These are phyloP conservation scores for Glaciozyma antarctica DNA, from an alignment of 768 basidiomycete species.

Conservation along the genomic window DNA sequence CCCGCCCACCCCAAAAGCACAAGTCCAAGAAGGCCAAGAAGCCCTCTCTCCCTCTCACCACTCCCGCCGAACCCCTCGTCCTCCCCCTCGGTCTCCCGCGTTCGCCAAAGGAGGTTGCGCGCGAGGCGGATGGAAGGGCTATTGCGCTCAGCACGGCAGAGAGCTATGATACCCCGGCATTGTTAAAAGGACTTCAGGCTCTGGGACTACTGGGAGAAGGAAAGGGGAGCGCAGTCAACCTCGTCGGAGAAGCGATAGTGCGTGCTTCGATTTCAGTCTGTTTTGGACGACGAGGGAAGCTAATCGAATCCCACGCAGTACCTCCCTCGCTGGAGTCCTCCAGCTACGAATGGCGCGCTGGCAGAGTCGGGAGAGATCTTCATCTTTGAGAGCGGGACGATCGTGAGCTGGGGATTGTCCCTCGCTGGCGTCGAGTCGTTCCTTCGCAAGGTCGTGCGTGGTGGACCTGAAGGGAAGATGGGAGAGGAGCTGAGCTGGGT, in stretches of 20 bases:
- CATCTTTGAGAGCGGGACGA: constrained; percentile 29
- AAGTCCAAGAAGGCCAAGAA: constrained; percentile 12
- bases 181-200: constrained; percentile 21
- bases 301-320: constrained; percentile 9
- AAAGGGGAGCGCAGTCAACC: constrained; percentile 14
- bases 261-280: neutral
- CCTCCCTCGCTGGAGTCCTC: constrained; percentile 22
- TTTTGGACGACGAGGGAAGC: neutral
- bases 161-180: constrained; percentile 28
- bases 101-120: neutral
- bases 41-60: neutral
- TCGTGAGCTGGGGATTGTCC: constrained; percentile 25
- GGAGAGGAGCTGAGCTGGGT: constrained; percentile 14
- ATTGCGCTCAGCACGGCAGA: constrained; percentile 32
- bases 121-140: constrained; percentile 15
- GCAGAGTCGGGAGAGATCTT: constrained; percentile 26
- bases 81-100: constrained; percentile 1
- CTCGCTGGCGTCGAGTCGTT: constrained; percentile 25
- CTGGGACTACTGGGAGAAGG: constrained; percentile 17
- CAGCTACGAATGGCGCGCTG: neutral
- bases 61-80: constrained; percentile 4
- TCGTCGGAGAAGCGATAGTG: constrained; percentile 20
- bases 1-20: constrained; percentile 24
- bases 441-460: constrained; percentile 21
- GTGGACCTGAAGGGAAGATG: neutral